A percentile compares a stretch with the other conserved stretches of the same genome.
Evolutionary conservation across 2,329 filamentous ascomycete species (phyloP).

Genomic region (Colletotrichum limetticola): DNA sequence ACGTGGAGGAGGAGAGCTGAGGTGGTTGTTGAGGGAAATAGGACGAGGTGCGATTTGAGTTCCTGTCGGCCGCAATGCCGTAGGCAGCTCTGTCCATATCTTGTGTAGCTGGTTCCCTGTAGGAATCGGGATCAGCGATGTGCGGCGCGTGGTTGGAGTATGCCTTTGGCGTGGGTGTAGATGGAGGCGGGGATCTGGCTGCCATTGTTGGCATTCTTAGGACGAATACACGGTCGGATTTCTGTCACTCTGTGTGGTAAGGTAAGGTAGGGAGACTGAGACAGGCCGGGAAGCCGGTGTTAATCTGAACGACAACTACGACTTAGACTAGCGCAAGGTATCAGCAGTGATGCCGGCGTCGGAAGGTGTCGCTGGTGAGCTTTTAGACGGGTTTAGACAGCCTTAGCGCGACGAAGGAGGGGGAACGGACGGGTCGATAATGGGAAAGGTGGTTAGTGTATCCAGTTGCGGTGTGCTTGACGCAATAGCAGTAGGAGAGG

Average conservation of each 20-base stretch:
- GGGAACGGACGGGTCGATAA: background rate
- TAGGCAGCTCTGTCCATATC: constrained; percentile 1
- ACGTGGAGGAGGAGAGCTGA: background rate
- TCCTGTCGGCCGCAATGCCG: constrained; percentile 9
- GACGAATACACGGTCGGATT: background rate
- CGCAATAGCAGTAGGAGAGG: constrained; percentile 16
- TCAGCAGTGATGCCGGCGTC: background rate
- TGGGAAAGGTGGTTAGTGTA: constrained; percentile 13
- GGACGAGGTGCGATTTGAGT: constrained; percentile 27
- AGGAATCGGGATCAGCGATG: constrained; percentile 14
- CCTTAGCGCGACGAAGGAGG: constrained; percentile 5
- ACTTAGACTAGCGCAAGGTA: constrained; percentile 8
- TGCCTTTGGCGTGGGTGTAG: constrained; percentile 6
- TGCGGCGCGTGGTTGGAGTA: constrained; percentile 8
- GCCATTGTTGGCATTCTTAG: constrained; percentile 12
- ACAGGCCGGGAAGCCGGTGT: background rate
- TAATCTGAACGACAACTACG: background rate
- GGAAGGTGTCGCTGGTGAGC: background rate
- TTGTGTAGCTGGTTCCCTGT: constrained; percentile 4
- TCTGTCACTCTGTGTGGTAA: no score
- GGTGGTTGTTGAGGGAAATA: constrained; percentile 30
- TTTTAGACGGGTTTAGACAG: constrained; percentile 20
- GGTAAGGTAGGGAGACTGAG: background rate
- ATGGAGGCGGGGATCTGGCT: constrained; percentile 28
- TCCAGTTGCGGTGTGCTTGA: constrained; percentile 14